Evolutionary conservation across 179 eudicot genomes (phyloP).

Genomic region (Camellia oleifera): DNA sequence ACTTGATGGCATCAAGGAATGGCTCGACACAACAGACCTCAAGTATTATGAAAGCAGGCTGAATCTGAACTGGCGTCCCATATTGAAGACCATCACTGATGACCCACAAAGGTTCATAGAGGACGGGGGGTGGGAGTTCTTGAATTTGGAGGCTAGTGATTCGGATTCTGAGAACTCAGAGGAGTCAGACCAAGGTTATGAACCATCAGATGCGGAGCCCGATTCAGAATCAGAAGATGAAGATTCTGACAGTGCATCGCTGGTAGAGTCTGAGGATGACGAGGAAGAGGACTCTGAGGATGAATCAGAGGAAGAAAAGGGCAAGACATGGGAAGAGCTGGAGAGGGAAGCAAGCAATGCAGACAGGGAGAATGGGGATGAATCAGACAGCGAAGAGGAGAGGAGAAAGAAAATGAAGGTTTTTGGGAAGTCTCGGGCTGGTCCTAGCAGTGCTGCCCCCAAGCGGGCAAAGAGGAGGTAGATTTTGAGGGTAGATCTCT

Average conservation of each 20-base stretch:
- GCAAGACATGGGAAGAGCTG: slow-evolving; percentile 83
- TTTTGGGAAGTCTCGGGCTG: slow-evolving; percentile 58
- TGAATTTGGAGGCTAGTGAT: slow-evolving; percentile 64
- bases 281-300: slow-evolving; percentile 59
- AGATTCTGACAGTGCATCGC: slow-evolving; percentile 51
- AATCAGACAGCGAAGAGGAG: slow-evolving; percentile 88
- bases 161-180: slow-evolving; percentile 55
- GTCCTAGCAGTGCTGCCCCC: slow-evolving; percentile 43
- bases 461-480: slow-evolving; percentile 64
- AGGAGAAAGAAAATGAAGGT: slow-evolving; percentile 77
- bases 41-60: slow-evolving; percentile 65
- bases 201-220: slow-evolving; percentile 54
- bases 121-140: slow-evolving; percentile 73
- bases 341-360: slow-evolving; percentile 94
- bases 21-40: slow-evolving; percentile 68
- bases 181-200: slow-evolving; percentile 61
- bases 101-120: slow-evolving; percentile 61
- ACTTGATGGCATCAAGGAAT: slow-evolving; percentile 67
- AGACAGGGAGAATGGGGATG: slow-evolving; percentile 75
- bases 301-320: slow-evolving; percentile 53
- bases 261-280: slow-evolving; percentile 62
- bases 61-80: slow-evolving; percentile 62
- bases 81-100: slow-evolving; percentile 57
- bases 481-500: slow-evolving; percentile 7
- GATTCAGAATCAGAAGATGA: slow-evolving; percentile 68